Evolutionary conservation across 805 yeast species (phyloP).

Genomic region (Jamesozyma hellenica): DNA sequence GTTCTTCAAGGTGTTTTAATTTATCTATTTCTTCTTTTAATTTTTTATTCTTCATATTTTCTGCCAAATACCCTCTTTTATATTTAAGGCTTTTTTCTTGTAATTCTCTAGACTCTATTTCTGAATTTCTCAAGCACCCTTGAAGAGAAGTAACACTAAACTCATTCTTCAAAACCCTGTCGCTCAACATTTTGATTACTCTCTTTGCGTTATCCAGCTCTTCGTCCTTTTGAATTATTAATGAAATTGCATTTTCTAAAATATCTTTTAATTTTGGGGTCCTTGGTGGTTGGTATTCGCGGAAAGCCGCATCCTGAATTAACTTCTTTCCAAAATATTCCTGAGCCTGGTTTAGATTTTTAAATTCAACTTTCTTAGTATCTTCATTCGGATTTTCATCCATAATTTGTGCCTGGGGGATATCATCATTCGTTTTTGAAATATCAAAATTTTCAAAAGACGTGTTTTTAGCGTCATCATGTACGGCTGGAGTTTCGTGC

Average conservation of each 20-base stretch:
- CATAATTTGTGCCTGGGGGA: too few relatives aligned
- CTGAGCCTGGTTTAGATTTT: too few relatives aligned
- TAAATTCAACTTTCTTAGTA: too few relatives aligned
- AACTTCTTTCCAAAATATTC: too few relatives aligned
- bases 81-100: neutral
- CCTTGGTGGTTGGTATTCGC: too few relatives aligned
- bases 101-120: neutral
- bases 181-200: constrained; percentile 9
- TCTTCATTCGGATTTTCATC: too few relatives aligned
- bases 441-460: too few relatives aligned
- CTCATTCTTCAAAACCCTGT: constrained; percentile 13
- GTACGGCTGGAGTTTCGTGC: too few relatives aligned
- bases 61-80: neutral
- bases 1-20: neutral
- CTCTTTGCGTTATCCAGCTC: constrained; percentile 9
- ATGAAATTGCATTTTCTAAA: constrained; percentile 4
- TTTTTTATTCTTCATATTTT: neutral
- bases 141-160: constrained; percentile 14
- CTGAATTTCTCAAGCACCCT: constrained; percentile 3
- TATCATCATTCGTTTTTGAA: too few relatives aligned
- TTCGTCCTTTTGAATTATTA: constrained; percentile 7
- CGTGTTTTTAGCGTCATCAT: too few relatives aligned
- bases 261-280: neutral
- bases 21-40: neutral
- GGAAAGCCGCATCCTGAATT: too few relatives aligned